Percentiles rank a stretch among this genome's conserved stretches.
Evolutionary conservation across 371 early-diverging fungal species (phyloP).

Genomic region (Mortierella sp.): DNA sequence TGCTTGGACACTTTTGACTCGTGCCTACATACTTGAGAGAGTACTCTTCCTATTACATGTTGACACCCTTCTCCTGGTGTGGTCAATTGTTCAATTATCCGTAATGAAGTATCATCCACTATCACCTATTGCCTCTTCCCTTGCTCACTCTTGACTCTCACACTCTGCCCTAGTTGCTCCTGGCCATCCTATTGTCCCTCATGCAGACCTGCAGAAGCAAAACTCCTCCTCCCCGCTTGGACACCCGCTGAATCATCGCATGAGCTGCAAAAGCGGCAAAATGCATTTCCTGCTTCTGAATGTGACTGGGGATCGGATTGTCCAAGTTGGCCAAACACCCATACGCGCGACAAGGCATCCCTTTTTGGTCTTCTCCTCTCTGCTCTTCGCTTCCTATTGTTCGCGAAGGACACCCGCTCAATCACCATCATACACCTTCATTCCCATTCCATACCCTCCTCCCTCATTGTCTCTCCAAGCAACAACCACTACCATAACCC

Average conservation of each 20-base stretch:
- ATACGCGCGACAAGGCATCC: background rate
- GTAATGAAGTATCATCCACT: too few relatives aligned
- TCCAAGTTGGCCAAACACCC: background rate
- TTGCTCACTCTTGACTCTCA: too few relatives aligned
- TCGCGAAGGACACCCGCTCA: background rate
- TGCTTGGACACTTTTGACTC: background rate
- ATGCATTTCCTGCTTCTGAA: background rate
- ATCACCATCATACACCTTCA: background rate
- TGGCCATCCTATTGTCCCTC: background rate
- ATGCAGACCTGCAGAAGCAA: background rate
- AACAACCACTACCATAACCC: background rate
- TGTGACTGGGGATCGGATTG: conserved; percentile 4
- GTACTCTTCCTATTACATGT: background rate
- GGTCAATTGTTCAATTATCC: too few relatives aligned
- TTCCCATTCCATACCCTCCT: background rate
- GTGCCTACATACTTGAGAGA: background rate
- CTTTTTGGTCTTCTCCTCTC: background rate
- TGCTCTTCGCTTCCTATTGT: background rate
- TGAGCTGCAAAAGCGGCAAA: background rate
- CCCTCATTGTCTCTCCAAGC: background rate
- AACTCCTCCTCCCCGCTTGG: background rate
- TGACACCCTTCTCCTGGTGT: too few relatives aligned
- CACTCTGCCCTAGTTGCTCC: background rate
- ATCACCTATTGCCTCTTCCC: too few relatives aligned
- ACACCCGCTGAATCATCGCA: background rate